Conservation (phyloP, 306 rosid species). For the Phaseolus lunatus region DNA sequence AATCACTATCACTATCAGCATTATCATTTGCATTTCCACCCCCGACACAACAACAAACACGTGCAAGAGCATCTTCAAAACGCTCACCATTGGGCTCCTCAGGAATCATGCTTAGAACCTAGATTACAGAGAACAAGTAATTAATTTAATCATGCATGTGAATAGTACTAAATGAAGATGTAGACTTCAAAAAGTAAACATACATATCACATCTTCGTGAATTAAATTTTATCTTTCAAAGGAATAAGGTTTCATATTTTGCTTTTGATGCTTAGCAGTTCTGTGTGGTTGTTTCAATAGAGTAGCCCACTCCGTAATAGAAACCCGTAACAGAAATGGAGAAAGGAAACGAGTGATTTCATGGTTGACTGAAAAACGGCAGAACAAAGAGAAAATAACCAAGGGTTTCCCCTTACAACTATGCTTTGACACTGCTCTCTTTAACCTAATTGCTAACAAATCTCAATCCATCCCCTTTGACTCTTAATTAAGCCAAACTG, state of each 20-base stretch:
- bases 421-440: neutral
- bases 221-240: slow-evolving; percentile 15
- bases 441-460: neutral
- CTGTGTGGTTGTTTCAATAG: slow-evolving; percentile 12
- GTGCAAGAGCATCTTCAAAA: slow-evolving; percentile 92
- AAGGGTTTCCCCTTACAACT: slow-evolving; percentile 4
- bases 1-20: slow-evolving; percentile 93
- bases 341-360: neutral
- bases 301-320: neutral
- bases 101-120: slow-evolving; percentile 83
- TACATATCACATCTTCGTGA: slow-evolving; percentile 11
- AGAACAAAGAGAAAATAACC: neutral
- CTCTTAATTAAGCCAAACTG: neutral
- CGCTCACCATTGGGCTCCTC: slow-evolving; percentile 85
- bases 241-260: slow-evolving; percentile 9
- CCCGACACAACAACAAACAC: slow-evolving; percentile 79
- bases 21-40: slow-evolving; percentile 82
- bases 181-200: slow-evolving; percentile 9
- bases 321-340: neutral
- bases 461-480: neutral
- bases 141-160: slow-evolving; percentile 19
- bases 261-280: neutral
- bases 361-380: neutral
- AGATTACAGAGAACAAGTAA: slow-evolving; percentile 32
- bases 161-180: slow-evolving; percentile 11